These are phyloP conservation scores for Tulasnella sp. DNA, from an alignment of 768 basidiomycete genomes.

Conservation along the genomic window DNA sequence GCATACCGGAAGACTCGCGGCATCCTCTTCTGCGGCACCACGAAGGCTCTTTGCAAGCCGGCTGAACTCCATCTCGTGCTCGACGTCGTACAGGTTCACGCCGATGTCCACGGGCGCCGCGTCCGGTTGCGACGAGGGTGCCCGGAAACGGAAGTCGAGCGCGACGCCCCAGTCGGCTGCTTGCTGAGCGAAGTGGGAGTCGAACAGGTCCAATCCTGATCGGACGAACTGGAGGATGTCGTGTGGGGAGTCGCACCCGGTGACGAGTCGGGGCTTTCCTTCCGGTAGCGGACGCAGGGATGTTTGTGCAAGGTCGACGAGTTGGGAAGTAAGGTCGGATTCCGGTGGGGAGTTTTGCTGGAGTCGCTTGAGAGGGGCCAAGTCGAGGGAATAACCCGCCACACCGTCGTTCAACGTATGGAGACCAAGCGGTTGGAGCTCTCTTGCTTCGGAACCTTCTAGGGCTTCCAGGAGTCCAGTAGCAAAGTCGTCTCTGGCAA, in stretches of 20 bases:
- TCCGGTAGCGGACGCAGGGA: slow-evolving; percentile 61
- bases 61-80: slow-evolving; percentile 65
- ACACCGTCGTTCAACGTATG: slow-evolving; percentile 68
- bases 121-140: slow-evolving; percentile 36
- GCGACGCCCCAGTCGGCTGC: slow-evolving; percentile 73
- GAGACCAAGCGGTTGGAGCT: slow-evolving; percentile 51
- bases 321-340: slow-evolving; percentile 22
- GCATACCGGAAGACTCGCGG: slow-evolving; percentile 14
- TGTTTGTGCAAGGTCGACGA: slow-evolving; percentile 55
- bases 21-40: slow-evolving; percentile 47
- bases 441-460: slow-evolving; percentile 58
- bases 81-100: slow-evolving; percentile 67
- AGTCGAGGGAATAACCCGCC: slow-evolving; percentile 70
- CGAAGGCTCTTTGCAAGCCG: slow-evolving; percentile 53
- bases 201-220: slow-evolving; percentile 76
- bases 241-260: slow-evolving; percentile 63
- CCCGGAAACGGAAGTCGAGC: slow-evolving; percentile 78
- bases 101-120: slow-evolving; percentile 53
- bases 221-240: slow-evolving; percentile 71
- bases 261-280: slow-evolving; percentile 66
- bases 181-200: slow-evolving; percentile 68
- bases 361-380: slow-evolving; percentile 51
- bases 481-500: slow-evolving; percentile 69
- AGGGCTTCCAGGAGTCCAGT: slow-evolving; percentile 59
- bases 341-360: slow-evolving; percentile 40